Conservation (phyloP, 129 eudicot species). For the Smallanthus sonchifolius region DNA sequence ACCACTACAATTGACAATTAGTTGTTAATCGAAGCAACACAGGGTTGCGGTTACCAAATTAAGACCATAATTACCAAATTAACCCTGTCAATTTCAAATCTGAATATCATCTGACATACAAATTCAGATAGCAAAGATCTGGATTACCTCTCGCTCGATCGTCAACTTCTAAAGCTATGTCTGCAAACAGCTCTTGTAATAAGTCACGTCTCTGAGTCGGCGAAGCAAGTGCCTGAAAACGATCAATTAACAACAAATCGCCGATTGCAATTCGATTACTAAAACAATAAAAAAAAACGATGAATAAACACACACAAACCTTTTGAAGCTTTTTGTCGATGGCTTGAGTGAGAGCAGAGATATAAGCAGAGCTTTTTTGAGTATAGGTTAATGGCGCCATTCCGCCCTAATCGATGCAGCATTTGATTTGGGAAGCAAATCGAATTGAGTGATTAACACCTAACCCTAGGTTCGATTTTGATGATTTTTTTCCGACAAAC, state of each 20-base stretch:
- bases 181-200: conserved; percentile 77
- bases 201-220: conserved; percentile 73
- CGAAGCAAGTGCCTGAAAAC: conserved; percentile 62
- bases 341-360: conserved; percentile 68
- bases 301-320: conserved; percentile 15
- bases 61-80: not conserved
- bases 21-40: not conserved
- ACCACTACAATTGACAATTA: not conserved
- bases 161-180: conserved; percentile 82
- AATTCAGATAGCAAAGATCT: not conserved
- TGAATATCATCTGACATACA: not conserved
- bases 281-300: not conserved
- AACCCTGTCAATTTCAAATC: not conserved
- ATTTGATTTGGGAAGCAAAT: not conserved
- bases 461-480: conserved; percentile 5
- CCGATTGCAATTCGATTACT: not conserved
- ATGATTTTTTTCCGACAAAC: not conserved
- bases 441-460: too few relatives aligned
- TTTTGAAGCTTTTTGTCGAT: conserved; percentile 72
- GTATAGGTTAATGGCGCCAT: conserved; percentile 36
- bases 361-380: conserved; percentile 56
- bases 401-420: not conserved
- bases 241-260: not conserved
- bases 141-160: conserved; percentile 81
- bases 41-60: not conserved